Evolutionary conservation across 1,284 basidiomycete species (phyloP), one percentile per base, ranked within the genome.

Genomic region (Baeospora myosura): DNA sequence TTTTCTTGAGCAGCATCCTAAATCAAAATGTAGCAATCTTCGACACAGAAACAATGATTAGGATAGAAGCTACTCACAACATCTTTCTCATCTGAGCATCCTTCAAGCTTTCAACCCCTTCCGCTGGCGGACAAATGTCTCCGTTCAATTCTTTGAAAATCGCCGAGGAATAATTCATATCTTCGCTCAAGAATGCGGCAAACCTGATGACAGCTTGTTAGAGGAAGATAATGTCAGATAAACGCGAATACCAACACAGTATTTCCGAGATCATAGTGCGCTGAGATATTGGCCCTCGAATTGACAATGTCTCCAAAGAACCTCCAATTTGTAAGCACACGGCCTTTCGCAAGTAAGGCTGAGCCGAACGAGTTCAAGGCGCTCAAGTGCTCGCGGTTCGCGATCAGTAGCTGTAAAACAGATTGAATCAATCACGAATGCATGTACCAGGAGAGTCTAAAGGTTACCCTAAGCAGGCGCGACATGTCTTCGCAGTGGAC

Each of bases 141-240:
- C 68, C 72, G 50, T 86, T 76, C 1, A 83, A 61, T 24, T 79
- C 73, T 10, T 74, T 63, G 55, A 81, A 88, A 48, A 87, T 82
- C 3, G 74, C 84, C 53, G 80, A 88, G 0, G 81, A 85, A 58
- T 90, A 89, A 12, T 81, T 88, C 86, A 91, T 89, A 57, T 90
- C 86, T 41, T 68, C 56, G 1, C 77, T 81, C 20, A 89, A 58
- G 59, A 88, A 88, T 0, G 75, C 78, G 71, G 54, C 46, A 49
- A 65, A 61, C 57, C 62, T 12, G 24, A 17, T 12, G 23, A 31
- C n/a, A n/a, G n/a, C n/a, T n/a, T 28, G 16, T 21, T 16, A 22
- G 23, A n/a, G 16, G 18, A n/a, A 3, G 41, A n/a, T 28, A 17
- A 24, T 24, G n/a, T 17, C n/a, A 38, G 22, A 21, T 4, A 30